These are phyloP conservation scores for Viola odorata DNA, from an alignment of 345 rosid species.

Conservation along the genomic window DNA sequence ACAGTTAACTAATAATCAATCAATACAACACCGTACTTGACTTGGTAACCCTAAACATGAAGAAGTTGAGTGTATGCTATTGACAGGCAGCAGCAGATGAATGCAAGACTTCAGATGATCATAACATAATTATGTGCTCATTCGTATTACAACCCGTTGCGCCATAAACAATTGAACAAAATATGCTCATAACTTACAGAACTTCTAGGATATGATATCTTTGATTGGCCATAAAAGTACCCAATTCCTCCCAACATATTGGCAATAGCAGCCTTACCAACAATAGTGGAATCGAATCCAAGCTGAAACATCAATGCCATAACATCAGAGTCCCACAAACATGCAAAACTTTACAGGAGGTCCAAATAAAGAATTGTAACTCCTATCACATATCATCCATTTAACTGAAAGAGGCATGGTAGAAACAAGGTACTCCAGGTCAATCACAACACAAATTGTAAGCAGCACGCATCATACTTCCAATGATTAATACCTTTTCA, in stretches of 20 bases:
- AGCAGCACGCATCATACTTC: background rate
- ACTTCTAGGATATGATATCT: slow-evolving; percentile 46
- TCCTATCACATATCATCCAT: background rate
- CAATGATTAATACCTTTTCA: slow-evolving; percentile 45
- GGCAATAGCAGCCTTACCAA: slow-evolving; percentile 76
- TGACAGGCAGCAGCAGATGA: background rate
- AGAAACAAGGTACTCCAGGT: background rate
- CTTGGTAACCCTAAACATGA: background rate
- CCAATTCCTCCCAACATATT: slow-evolving; percentile 97
- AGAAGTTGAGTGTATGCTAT: background rate
- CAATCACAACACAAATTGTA: background rate
- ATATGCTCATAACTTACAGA: slow-evolving; percentile 41
- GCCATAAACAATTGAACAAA: slow-evolving; percentile 3
- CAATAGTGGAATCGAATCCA: slow-evolving; percentile 46
- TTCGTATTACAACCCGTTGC: slow-evolving; percentile 1
- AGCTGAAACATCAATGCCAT: slow-evolving; percentile 40
- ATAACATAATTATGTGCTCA: background rate
- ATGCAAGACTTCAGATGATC: background rate
- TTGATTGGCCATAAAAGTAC: slow-evolving; percentile 89
- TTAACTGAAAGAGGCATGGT: slow-evolving; percentile 2
- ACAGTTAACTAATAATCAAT: background rate
- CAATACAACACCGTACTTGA: background rate
- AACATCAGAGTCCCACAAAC: slow-evolving; percentile 3
- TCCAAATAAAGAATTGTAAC: background rate
- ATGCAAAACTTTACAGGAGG: background rate